Evolutionary conservation across 169 alveolate genomes (phyloP), one percentile per base, ranked within the genome.

Genomic region (Eimeria necatrix): DNA sequence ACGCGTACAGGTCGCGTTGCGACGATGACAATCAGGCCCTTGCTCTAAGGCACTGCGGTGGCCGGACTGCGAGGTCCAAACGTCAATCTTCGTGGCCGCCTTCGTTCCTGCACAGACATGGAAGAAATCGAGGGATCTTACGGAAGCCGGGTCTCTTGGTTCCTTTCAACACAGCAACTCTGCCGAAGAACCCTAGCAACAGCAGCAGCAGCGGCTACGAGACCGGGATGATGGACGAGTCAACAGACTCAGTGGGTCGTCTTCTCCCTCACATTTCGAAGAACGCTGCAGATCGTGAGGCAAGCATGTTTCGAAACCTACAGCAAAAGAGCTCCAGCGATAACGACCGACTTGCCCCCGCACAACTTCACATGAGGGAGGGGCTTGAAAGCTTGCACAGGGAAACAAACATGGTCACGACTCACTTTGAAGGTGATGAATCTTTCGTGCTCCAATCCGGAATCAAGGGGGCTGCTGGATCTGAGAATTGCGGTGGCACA

Each of bases 1-100:
- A 6, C 49, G 61, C 92, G 48, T 85, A 85, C 61, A 85, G 80
- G 26, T 32, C 92, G 32, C 32, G 80, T n/a, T 59, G 80, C 92
- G 81, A 59, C 80, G 61, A 85, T 59, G 92, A 56, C 20, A 14
- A 46, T 26, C 24, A 32, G 49, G 76, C 92, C 2, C 70, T 85
- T 32, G 49, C 60, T 9, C 56, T 16, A 60, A 46, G 49, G 7
- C 80, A 41, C 2, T n/a, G 61, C 16, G 61, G 9, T 8, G 1
- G 0, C 64, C 16, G 74, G 18, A 60, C 48, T 64, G 18, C 32
- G 73, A 10, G 61, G 48, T n/a, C 26, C 51, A 48, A 60, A 78
- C 76, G 41, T 32, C 49, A 24, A 51, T n/a, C 74, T 14, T 53
- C 74, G 73, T 7, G 74, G 53, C 22, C 86, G 51, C 48, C 64